Conservation (phyloP, 805 yeast species). For the Saturnispora bothae region DNA sequence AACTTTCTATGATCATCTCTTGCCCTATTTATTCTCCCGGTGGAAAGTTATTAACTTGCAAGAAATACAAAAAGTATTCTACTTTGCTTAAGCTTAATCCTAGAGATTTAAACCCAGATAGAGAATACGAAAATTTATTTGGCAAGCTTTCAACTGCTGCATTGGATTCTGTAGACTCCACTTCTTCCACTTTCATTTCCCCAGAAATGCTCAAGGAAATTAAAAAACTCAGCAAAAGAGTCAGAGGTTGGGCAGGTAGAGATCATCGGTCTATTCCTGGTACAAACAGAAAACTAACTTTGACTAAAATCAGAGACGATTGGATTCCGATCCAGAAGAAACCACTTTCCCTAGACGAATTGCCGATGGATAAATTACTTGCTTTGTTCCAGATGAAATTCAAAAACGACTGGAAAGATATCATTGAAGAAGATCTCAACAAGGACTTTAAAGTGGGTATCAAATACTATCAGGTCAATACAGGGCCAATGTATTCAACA, state of each 20-base stretch:
- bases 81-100: slow-evolving; percentile 35
- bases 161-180: slow-evolving; percentile 63
- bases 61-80: slow-evolving; percentile 31
- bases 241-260: slow-evolving; percentile 79
- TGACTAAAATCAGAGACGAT: slow-evolving; percentile 69
- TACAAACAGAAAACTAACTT: slow-evolving; percentile 49
- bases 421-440: slow-evolving; percentile 31
- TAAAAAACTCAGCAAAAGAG: slow-evolving; percentile 43
- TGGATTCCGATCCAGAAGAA: slow-evolving; percentile 65
- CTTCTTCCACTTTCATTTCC: slow-evolving; percentile 57
- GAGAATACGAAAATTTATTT: slow-evolving; percentile 58
- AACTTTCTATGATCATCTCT: slow-evolving; percentile 9
- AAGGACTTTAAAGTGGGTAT: slow-evolving; percentile 35
- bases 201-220: slow-evolving; percentile 62
- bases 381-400: slow-evolving; percentile 23
- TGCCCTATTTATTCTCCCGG: slow-evolving; percentile 20
- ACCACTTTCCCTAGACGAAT: slow-evolving; percentile 50
- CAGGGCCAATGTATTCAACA: slow-evolving; percentile 20
- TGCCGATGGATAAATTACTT: slow-evolving; percentile 31
- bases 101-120: slow-evolving; percentile 62
- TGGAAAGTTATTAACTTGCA: slow-evolving; percentile 35
- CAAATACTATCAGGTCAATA: slow-evolving; percentile 43
- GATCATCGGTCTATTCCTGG: slow-evolving; percentile 71
- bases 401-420: slow-evolving; percentile 40
- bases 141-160: slow-evolving; percentile 62